Percentiles rank a stretch among this genome's conserved stretches.
phyloP scores from a whole-genome alignment of 108 stramenopile species.

The Fistulifera pelliculosa region DNA sequence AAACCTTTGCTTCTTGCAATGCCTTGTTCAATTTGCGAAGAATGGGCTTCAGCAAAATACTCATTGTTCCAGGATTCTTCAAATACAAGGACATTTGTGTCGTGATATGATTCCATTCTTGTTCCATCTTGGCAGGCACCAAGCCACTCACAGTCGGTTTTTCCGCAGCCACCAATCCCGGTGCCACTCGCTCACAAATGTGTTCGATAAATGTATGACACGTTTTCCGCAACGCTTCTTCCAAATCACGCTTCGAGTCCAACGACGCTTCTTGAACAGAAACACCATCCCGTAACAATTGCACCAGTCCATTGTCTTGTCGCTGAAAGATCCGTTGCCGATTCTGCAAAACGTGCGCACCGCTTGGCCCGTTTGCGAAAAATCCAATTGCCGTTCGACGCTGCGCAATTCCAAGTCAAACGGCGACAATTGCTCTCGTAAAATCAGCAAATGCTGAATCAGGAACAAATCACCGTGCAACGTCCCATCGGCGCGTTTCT shows the following conservation, averaged over 20 bases:
- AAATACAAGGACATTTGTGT: constrained; percentile 73
- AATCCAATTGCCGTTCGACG: constrained; percentile 84
- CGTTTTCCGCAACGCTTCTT: constrained; percentile 75
- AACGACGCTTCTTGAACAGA: constrained; percentile 78
- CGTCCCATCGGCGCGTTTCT: constrained; percentile 39
- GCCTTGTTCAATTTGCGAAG: constrained; percentile 58
- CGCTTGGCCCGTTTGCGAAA: constrained; percentile 79
- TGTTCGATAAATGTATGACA: constrained; percentile 88
- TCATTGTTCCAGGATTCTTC: constrained; percentile 71
- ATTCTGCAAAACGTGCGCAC: constrained; percentile 79
- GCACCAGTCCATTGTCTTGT: constrained; percentile 81
- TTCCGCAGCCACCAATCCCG: constrained; percentile 37
- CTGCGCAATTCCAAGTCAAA: constrained; percentile 86
- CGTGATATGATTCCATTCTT: constrained; percentile 31
- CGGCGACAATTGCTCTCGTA: constrained; percentile 89
- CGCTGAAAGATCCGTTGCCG: constrained; percentile 85
- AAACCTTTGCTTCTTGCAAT: constrained; percentile 30
- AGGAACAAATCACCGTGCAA: constrained; percentile 84
- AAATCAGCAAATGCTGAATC: constrained; percentile 37
- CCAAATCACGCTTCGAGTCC: constrained; percentile 85
- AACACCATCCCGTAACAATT: constrained; percentile 78
- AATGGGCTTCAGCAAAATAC: constrained; percentile 78
- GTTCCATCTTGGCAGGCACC: constrained; percentile 28
- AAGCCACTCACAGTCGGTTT: constrained; percentile 19
- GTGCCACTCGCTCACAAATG: constrained; percentile 46